phyloP scores from a whole-genome alignment of 805 yeast genomes.

The Wickerhamomyces sydowiorum region DNA sequence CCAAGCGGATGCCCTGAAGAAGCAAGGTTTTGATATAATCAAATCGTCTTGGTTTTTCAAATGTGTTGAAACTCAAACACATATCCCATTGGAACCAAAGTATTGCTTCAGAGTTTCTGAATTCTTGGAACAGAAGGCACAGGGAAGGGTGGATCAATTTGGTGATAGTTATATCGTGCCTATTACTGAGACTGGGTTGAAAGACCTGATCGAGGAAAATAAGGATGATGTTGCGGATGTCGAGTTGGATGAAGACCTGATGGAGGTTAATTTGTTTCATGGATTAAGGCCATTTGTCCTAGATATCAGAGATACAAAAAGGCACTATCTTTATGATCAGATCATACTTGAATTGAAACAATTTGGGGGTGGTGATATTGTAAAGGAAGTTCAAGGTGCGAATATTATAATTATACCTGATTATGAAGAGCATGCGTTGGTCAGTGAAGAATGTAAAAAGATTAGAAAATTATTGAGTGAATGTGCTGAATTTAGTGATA shows the following conservation, averaged over 20 bases:
- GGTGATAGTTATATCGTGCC: slow-evolving; percentile 56
- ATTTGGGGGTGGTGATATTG: slow-evolving; percentile 41
- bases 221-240: slow-evolving; percentile 9
- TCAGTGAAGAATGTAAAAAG: slow-evolving; percentile 1
- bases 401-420: slow-evolving; percentile 34
- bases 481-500: slow-evolving; percentile 1
- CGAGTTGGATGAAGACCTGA: slow-evolving; percentile 7
- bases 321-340: slow-evolving; percentile 8
- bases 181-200: slow-evolving; percentile 3
- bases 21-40: slow-evolving; percentile 54
- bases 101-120: slow-evolving; percentile 45
- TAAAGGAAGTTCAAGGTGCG: slow-evolving; percentile 23
- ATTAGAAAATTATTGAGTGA: slow-evolving; percentile 9
- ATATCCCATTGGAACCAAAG: slow-evolving; percentile 54
- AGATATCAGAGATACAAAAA: slow-evolving; percentile 3
- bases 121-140: slow-evolving; percentile 19
- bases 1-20: slow-evolving; percentile 31
- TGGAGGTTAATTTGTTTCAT: slow-evolving; percentile 27
- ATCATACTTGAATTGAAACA: slow-evolving; percentile 25
- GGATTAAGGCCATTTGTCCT: slow-evolving; percentile 30
- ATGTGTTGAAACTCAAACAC: slow-evolving; percentile 37
- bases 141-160: slow-evolving; percentile 42
- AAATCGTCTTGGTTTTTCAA: slow-evolving; percentile 71
- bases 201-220: neutral
- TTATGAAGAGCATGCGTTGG: slow-evolving; percentile 2